A percentile compares a stretch with the other conserved stretches of the same genome.
Evolutionary conservation across 202 grass and related monocot genomes (phyloP).

Genomic region (Saccharum hybrid): DNA sequence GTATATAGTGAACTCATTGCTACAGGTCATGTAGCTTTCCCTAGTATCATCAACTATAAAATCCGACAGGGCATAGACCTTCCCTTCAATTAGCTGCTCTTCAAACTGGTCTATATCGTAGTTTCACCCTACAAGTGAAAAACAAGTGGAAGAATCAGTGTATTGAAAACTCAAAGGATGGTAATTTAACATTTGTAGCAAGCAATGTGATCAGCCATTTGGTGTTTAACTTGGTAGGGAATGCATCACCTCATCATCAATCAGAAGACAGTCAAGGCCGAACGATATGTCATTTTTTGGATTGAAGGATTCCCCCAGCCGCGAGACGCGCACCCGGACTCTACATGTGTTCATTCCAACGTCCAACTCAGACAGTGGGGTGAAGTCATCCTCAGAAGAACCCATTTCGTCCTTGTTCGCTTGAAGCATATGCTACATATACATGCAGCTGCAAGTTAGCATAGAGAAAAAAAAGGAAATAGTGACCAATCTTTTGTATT

Average conservation of each 20-base stretch:
- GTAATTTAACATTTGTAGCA: background rate
- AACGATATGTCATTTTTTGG: conserved; percentile 1
- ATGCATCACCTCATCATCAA: conserved; percentile 25
- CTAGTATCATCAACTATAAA: background rate
- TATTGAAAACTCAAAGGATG: conserved; percentile 15
- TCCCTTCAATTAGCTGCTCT: conserved; percentile 19
- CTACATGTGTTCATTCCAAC: background rate
- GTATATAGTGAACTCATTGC: conserved; percentile 22
- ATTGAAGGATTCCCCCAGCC: conserved; percentile 40
- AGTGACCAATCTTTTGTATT: background rate
- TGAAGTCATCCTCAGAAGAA: conserved; percentile 37
- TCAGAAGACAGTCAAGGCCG: conserved; percentile 32
- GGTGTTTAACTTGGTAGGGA: background rate
- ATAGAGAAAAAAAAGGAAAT: background rate
- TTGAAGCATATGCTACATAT: conserved; percentile 21
- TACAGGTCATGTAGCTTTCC: conserved; percentile 29
- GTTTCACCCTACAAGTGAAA: conserved; percentile 37
- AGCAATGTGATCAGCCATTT: background rate
- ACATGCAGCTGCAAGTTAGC: conserved; percentile 3
- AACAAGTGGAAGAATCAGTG: background rate
- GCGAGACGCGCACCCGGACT: conserved; percentile 34
- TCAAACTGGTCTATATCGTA: conserved; percentile 21
- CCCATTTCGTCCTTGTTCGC: conserved; percentile 5
- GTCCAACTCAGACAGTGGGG: conserved; percentile 26
- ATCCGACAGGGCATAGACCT: conserved; percentile 15